Evolutionary conservation across 225 moss, liverwort and hornwort species (phyloP).

Genomic region (Sphagnum contortum): DNA sequence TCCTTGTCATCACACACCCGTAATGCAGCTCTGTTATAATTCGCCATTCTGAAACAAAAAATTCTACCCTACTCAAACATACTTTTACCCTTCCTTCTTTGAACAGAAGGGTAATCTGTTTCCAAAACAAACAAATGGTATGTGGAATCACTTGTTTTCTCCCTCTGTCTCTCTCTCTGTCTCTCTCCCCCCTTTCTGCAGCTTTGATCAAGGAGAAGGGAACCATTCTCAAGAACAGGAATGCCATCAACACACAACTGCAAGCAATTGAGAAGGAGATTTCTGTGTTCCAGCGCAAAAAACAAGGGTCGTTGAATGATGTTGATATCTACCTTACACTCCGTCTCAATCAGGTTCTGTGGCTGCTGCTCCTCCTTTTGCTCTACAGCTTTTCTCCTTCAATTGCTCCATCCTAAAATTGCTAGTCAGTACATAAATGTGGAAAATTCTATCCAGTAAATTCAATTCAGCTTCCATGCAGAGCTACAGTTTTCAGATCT

Average conservation of each 20-base stretch:
- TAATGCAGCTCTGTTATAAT: no score
- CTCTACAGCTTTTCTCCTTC: no score
- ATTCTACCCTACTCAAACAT: no score
- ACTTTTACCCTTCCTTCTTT: no score
- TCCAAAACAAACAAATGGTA: no score
- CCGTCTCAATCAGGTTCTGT: slow-evolving; percentile 66
- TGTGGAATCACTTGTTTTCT: no score
- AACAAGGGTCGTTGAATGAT: slow-evolving; percentile 67
- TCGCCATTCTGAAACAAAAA: no score
- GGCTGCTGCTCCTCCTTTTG: background rate
- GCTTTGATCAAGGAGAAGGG: slow-evolving; percentile 55
- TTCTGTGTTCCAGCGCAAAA: slow-evolving; percentile 48
- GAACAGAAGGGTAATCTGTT: no score
- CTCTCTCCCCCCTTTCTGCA: slow-evolving; percentile 3
- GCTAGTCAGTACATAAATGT: background rate
- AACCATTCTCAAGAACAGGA: slow-evolving; percentile 52
- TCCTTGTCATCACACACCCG: no score
- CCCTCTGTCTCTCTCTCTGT: no score
- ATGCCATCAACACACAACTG: slow-evolving; percentile 29
- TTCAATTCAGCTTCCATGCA: background rate
- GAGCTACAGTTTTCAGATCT: no score
- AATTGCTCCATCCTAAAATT: background rate
- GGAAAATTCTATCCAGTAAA: background rate
- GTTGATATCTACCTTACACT: slow-evolving; percentile 68
- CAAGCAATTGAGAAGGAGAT: slow-evolving; percentile 49